These are phyloP conservation scores for Geoglossum cookeanum DNA, from an alignment of 2,329 filamentous ascomycete species.

Conservation along the genomic window DNA sequence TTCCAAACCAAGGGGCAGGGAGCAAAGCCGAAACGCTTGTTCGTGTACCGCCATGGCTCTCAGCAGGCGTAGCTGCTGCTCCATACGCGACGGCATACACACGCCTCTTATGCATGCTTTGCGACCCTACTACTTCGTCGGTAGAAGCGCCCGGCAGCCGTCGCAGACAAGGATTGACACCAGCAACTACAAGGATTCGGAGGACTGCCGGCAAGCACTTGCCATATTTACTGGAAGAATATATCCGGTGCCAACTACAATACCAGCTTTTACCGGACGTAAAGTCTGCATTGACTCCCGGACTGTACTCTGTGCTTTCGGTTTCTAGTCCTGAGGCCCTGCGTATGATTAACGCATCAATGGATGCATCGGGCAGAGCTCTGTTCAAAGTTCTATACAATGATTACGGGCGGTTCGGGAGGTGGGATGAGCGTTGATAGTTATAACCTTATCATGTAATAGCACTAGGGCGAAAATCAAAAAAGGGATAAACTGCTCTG, in stretches of 20 bases:
- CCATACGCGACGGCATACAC: slow-evolving; percentile 31
- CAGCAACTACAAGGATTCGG: slow-evolving; percentile 39
- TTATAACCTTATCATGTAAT: no score
- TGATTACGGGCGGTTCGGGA: slow-evolving; percentile 29
- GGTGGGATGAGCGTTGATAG: slow-evolving; percentile 25
- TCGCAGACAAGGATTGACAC: slow-evolving; percentile 29
- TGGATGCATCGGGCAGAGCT: slow-evolving; percentile 31
- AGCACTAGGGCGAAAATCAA: no score
- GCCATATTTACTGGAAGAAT: slow-evolving; percentile 37
- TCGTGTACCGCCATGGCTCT: slow-evolving; percentile 10
- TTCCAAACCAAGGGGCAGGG: slow-evolving; percentile 19
- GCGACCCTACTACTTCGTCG: slow-evolving; percentile 39
- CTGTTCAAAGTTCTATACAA: slow-evolving; percentile 34
- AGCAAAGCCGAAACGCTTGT: slow-evolving; percentile 6
- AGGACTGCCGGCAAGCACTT: slow-evolving; percentile 37
- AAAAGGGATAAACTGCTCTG: no score
- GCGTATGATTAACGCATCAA: slow-evolving; percentile 29
- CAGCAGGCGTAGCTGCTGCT: slow-evolving; percentile 11
- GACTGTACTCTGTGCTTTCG: slow-evolving; percentile 32
- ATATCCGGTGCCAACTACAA: slow-evolving; percentile 32
- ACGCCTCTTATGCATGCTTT: slow-evolving; percentile 38
- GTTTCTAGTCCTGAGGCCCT: slow-evolving; percentile 31
- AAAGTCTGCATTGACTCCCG: slow-evolving; percentile 29
- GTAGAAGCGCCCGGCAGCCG: slow-evolving; percentile 20
- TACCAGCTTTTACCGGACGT: slow-evolving; percentile 30